phyloP scores from a whole-genome alignment of 768 basidiomycete species.

The Paxillus ammoniavirescens region DNA sequence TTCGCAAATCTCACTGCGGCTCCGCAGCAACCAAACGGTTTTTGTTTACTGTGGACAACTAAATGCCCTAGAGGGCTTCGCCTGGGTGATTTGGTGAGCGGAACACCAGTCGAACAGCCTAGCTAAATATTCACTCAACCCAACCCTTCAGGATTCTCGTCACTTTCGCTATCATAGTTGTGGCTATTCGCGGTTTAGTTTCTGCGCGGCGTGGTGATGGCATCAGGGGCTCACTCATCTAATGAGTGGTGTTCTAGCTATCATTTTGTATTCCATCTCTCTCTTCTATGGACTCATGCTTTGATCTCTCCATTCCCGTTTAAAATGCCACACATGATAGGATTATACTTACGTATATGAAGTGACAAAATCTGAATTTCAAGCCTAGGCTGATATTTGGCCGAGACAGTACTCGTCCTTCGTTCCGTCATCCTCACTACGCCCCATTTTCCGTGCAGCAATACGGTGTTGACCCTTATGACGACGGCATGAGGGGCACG shows the following conservation, averaged over 20 bases:
- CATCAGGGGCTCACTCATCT: conserved; percentile 53
- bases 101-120: background rate
- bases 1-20: background rate
- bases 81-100: conserved; percentile 71
- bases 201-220: conserved; percentile 68
- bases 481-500: too few relatives aligned
- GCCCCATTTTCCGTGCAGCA: too few relatives aligned
- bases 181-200: conserved; percentile 58
- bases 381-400: too few relatives aligned
- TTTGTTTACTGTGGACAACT: conserved; percentile 73
- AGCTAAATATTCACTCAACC: background rate
- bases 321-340: conserved; percentile 13
- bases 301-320: background rate
- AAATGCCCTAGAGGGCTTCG: conserved; percentile 72
- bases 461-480: too few relatives aligned
- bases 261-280: background rate
- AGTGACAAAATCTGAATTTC: too few relatives aligned
- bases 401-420: too few relatives aligned
- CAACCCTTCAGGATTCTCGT: conserved; percentile 51
- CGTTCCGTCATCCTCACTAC: too few relatives aligned
- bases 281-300: background rate
- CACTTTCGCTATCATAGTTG: conserved; percentile 57
- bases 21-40: conserved; percentile 36
- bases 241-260: conserved; percentile 11
- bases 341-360: too few relatives aligned